Percentiles rank a stretch among this genome's conserved stretches.
phyloP scores from a whole-genome alignment of 208 protist genomes.

The Crithidia mellificae region DNA sequence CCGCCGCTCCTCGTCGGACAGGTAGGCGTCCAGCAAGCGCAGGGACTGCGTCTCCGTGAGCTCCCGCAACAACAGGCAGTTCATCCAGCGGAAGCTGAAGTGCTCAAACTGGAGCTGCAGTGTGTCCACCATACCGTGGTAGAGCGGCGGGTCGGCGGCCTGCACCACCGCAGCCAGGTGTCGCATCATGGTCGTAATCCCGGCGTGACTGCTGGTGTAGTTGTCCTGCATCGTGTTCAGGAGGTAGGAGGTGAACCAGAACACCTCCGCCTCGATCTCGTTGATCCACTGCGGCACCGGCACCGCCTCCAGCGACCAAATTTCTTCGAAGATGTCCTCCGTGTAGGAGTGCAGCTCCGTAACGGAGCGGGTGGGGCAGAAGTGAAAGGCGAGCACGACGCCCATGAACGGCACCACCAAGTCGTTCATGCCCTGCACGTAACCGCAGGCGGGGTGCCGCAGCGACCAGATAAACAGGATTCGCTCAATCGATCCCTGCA shows the following conservation, averaged over 20 bases:
- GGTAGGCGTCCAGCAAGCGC: slow-evolving; percentile 89
- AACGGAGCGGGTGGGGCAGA: slow-evolving; percentile 53
- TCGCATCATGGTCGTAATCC: slow-evolving; percentile 88
- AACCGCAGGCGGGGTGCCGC: slow-evolving; percentile 92
- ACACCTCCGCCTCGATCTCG: slow-evolving; percentile 90
- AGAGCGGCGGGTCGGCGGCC: slow-evolving; percentile 60
- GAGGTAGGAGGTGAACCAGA: slow-evolving; percentile 88
- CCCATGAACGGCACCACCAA: slow-evolving; percentile 90
- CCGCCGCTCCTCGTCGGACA: slow-evolving; percentile 71
- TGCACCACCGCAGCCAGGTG: slow-evolving; percentile 71
- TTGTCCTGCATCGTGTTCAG: slow-evolving; percentile 89
- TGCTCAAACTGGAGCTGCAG: slow-evolving; percentile 72
- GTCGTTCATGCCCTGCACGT: slow-evolving; percentile 96
- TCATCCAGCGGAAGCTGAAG: slow-evolving; percentile 93
- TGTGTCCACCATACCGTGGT: slow-evolving; percentile 49
- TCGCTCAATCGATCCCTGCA: slow-evolving; percentile 79
- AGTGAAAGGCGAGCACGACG: slow-evolving; percentile 69
- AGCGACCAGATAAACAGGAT: slow-evolving; percentile 94
- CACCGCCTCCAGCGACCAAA: slow-evolving; percentile 43
- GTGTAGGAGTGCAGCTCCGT: slow-evolving; percentile 48
- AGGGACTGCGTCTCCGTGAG: slow-evolving; percentile 73
- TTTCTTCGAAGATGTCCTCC: slow-evolving; percentile 34
- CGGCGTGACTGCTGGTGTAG: slow-evolving; percentile 90
- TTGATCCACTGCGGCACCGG: slow-evolving; percentile 52
- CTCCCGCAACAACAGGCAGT: slow-evolving; percentile 92